These are phyloP conservation scores for Macrolepiota fuliginosa DNA, from an alignment of 768 basidiomycete species.

Conservation along the genomic window DNA sequence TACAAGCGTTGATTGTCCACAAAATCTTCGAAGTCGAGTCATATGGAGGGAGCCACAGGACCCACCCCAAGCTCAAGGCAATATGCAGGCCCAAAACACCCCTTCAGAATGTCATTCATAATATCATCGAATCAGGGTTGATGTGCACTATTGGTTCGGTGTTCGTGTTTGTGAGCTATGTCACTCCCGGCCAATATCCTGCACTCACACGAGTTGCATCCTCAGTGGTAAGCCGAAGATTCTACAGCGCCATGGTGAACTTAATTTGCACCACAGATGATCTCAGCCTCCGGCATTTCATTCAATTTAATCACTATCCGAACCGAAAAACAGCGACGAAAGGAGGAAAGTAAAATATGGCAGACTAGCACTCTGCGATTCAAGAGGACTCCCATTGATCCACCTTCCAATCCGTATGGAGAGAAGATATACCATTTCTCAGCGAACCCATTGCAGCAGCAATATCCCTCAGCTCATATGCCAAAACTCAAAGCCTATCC, in stretches of 20 bases:
- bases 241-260: too few relatives aligned
- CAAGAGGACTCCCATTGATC: not conserved
- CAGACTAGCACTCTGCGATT: not conserved
- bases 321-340: not conserved
- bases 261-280: not conserved
- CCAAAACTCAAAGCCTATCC: too few relatives aligned
- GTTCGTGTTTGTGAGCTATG: not conserved
- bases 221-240: not conserved
- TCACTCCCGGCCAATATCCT: not conserved
- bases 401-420: not conserved
- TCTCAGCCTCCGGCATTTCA: not conserved
- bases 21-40: not conserved
- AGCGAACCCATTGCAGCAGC: too few relatives aligned
- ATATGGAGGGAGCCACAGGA: not conserved
- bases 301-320: conserved; percentile 1
- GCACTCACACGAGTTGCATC: not conserved
- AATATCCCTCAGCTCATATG: too few relatives aligned
- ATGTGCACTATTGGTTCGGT: not conserved
- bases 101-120: not conserved
- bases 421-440: too few relatives aligned
- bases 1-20: not conserved
- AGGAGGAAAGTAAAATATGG: not conserved
- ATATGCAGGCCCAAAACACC: not conserved
- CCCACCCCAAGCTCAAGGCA: not conserved
- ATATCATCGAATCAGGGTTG: not conserved